Conservation (phyloP, 2,329 filamentous ascomycete genomes). For the Alternaria consortialis region DNA sequence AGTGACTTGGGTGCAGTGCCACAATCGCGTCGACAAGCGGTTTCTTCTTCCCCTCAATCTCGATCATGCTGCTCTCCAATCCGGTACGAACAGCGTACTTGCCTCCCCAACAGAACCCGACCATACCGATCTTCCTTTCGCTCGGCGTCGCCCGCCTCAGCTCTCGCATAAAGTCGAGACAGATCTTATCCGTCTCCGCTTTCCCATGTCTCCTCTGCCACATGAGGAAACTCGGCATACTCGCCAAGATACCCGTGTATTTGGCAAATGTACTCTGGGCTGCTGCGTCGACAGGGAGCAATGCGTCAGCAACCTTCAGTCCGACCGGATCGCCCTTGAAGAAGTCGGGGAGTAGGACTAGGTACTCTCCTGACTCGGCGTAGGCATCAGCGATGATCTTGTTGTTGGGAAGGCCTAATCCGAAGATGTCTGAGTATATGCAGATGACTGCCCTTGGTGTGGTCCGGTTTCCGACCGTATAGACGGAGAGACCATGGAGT, state of each 20-base stretch:
- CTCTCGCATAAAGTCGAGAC: conserved; percentile 46
- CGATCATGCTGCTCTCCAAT: conserved; percentile 44
- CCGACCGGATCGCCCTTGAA: conserved; percentile 34
- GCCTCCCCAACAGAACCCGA: conserved; percentile 53
- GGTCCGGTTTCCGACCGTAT: conserved; percentile 29
- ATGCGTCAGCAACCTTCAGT: conserved; percentile 43
- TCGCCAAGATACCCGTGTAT: conserved; percentile 53
- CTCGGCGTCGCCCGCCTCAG: conserved; percentile 43
- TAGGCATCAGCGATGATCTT: conserved; percentile 38
- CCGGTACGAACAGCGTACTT: conserved; percentile 29
- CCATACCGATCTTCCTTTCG: conserved; percentile 42
- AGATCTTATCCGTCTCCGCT: conserved; percentile 43
- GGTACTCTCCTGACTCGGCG: conserved; percentile 29
- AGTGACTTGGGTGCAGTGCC: conserved; percentile 50
- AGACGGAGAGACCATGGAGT: conserved; percentile 34
- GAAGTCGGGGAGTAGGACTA: conserved; percentile 38
- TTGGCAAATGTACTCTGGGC: conserved; percentile 49
- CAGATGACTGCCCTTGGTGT: conserved; percentile 31
- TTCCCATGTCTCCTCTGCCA: conserved; percentile 47
- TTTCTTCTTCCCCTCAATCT: conserved; percentile 45
- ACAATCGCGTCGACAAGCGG: conserved; percentile 52
- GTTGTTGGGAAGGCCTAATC: conserved; percentile 36
- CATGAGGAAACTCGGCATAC: conserved; percentile 27
- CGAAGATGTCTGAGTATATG: conserved; percentile 38
- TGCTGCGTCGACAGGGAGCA: conserved; percentile 49